phyloP scores from a whole-genome alignment of 768 basidiomycete genomes.

The Pisolithus orientalis region DNA sequence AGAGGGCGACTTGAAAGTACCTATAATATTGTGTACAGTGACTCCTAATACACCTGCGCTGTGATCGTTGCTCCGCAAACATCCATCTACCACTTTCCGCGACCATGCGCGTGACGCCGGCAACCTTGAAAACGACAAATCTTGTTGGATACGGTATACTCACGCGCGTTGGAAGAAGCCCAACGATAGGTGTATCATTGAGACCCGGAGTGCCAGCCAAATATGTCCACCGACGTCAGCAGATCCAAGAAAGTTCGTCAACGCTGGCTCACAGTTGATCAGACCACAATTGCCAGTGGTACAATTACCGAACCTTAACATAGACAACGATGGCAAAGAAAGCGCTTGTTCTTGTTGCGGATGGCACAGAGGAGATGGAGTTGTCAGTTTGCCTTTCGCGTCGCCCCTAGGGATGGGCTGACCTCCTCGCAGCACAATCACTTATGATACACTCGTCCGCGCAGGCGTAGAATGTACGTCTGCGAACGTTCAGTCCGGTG shows the following conservation, averaged over 20 bases:
- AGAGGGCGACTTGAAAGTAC: background rate
- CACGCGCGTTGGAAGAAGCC: background rate
- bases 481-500: conserved; percentile 47
- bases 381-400: conserved; percentile 45
- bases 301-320: background rate
- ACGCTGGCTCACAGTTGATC: background rate
- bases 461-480: conserved; percentile 64
- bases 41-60: background rate
- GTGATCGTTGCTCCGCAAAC: background rate
- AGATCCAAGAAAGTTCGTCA: background rate
- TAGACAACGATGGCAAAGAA: conserved; percentile 20
- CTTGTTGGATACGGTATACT: background rate
- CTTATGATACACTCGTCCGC: conserved; percentile 77
- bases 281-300: background rate
- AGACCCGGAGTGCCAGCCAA: background rate
- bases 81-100: background rate
- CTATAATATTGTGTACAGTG: background rate
- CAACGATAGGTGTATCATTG: too few relatives aligned
- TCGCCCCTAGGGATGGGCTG: background rate
- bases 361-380: conserved; percentile 88
- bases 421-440: conserved; percentile 51
- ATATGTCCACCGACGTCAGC: background rate
- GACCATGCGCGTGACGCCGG: background rate
- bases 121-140: background rate
- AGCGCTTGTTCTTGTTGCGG: conserved; percentile 68